A percentile compares a stretch with the other conserved stretches of the same genome.
Evolutionary conservation across 192 early-diverging fungal genomes (phyloP).

Genomic region (Coemansia sp.): DNA sequence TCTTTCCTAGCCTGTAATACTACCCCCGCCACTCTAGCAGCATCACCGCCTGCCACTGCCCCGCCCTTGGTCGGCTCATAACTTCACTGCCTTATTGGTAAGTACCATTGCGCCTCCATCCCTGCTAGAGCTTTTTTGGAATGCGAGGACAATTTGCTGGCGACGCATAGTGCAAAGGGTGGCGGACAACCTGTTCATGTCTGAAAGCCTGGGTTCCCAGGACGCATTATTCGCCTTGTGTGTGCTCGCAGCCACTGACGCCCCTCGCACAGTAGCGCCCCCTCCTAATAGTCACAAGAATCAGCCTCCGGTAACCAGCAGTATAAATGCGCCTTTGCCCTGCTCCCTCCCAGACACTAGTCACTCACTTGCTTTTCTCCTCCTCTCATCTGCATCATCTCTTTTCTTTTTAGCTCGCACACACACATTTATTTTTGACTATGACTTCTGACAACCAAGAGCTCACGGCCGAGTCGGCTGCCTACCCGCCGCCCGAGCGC

Average conservation of each 20-base stretch:
- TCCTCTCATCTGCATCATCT: neutral
- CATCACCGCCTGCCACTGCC: neutral
- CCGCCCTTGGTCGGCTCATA: neutral
- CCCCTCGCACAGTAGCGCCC: neutral
- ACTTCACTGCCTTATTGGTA: neutral
- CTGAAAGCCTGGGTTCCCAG: neutral
- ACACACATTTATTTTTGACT: constrained; percentile 6
- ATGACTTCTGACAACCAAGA: constrained; percentile 47
- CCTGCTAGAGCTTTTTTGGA: neutral
- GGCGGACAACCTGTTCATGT: neutral
- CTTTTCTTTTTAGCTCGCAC: neutral
- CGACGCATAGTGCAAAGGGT: neutral
- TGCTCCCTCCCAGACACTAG: neutral
- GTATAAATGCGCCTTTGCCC: neutral
- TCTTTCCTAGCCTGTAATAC: neutral
- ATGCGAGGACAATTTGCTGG: neutral
- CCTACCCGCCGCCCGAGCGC: constrained; percentile 63
- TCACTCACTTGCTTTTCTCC: neutral
- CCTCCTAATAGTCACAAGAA: neutral
- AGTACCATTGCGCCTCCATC: neutral
- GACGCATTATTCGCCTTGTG: neutral
- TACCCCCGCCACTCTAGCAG: neutral
- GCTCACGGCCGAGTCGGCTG: constrained; percentile 18
- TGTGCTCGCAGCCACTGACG: neutral
- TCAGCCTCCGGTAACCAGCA: neutral